Conservation (phyloP, 1,284 basidiomycete species). For the Ceratobasidium sp. region DNA sequence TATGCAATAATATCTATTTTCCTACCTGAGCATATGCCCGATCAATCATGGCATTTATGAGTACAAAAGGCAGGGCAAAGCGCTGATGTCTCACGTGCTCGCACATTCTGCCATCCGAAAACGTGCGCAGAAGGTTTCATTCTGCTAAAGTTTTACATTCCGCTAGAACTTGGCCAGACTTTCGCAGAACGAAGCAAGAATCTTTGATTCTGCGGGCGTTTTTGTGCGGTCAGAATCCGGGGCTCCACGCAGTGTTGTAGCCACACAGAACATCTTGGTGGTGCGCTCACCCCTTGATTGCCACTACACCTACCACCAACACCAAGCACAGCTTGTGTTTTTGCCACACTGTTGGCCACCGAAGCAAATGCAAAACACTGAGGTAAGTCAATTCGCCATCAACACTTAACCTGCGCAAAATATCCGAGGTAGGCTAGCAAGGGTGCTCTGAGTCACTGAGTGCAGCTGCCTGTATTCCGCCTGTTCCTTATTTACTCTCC, state of each 20-base stretch:
- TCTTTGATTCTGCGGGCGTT: background rate
- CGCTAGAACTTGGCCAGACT: background rate
- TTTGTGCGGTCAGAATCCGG: background rate
- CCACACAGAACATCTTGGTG: too few species aligned
- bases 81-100: background rate
- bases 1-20: background rate
- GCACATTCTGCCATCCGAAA: background rate
- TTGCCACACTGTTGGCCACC: too few species aligned
- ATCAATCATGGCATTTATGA: background rate
- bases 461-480: too few species aligned
- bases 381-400: too few species aligned
- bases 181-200: background rate
- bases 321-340: too few species aligned
- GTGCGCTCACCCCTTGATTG: too few species aligned
- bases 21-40: background rate
- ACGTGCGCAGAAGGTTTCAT: slow-evolving; percentile 3
- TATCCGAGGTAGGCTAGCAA: too few species aligned
- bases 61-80: background rate
- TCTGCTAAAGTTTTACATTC: background rate
- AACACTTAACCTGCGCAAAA: too few species aligned
- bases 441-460: too few species aligned
- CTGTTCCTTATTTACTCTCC: too few species aligned
- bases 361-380: too few species aligned
- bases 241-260: slow-evolving; percentile 2
- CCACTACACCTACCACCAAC: too few species aligned